A percentile compares a stretch with the other conserved stretches of the same genome.
These are phyloP conservation scores for Jasminum sambac DNA, from an alignment of 257 asterid species.

Conservation along the genomic window DNA sequence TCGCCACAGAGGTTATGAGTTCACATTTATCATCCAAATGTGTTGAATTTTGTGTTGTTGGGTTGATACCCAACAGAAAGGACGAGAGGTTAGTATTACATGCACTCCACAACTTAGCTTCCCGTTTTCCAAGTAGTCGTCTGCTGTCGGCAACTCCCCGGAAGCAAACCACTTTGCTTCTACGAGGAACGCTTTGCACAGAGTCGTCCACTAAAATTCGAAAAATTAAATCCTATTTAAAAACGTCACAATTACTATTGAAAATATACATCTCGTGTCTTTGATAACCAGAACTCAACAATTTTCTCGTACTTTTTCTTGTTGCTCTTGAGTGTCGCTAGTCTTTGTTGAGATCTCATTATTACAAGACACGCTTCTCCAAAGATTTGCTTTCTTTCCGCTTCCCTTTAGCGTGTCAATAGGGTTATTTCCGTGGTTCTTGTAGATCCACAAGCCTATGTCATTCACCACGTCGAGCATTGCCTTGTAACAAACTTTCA, in stretches of 20 bases:
- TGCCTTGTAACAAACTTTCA: conserved; percentile 43
- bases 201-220: conserved; percentile 45
- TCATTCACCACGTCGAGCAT: conserved; percentile 40
- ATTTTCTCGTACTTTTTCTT: background rate
- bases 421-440: conserved; percentile 39
- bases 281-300: background rate
- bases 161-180: no score
- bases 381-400: conserved; percentile 16
- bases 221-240: background rate
- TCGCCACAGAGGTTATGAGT: conserved; percentile 28
- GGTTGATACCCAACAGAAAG: conserved; percentile 32
- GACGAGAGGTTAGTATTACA: conserved; percentile 25
- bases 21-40: conserved; percentile 17
- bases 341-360: background rate
- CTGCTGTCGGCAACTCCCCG: conserved; percentile 27
- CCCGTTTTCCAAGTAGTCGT: conserved; percentile 33
- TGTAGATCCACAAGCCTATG: conserved; percentile 24
- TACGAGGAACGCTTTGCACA: conserved; percentile 56
- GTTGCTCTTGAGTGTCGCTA: background rate
- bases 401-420: conserved; percentile 24
- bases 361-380: background rate
- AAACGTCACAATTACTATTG: background rate
- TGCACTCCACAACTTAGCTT: conserved; percentile 40
- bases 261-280: background rate
- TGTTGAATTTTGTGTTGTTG: background rate